phyloP scores from a whole-genome alignment of 495 filamentous ascomycete genomes.

The Ramalina peruviana region DNA sequence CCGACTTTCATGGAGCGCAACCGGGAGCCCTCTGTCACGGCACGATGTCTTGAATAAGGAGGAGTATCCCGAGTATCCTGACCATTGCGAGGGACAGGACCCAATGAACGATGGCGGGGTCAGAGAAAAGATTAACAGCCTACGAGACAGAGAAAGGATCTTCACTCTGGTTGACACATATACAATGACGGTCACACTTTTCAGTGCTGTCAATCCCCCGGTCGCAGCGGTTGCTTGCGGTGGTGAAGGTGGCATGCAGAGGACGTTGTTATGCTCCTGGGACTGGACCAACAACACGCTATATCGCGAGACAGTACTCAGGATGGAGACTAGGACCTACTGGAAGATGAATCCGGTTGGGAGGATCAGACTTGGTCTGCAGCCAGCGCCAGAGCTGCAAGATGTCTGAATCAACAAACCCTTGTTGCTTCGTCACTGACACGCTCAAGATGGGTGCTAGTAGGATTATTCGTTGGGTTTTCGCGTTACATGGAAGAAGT shows the following conservation, averaged over 20 bases:
- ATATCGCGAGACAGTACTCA: slow-evolving; percentile 24
- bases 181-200: slow-evolving; percentile 23
- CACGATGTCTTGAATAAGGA: neutral
- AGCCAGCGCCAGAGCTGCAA: too few species aligned
- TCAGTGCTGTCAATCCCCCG: slow-evolving; percentile 23
- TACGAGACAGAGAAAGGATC: neutral
- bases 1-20: slow-evolving; percentile 17
- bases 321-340: slow-evolving; percentile 18
- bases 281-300: slow-evolving; percentile 19
- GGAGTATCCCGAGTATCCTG: neutral
- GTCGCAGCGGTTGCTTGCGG: slow-evolving; percentile 20
- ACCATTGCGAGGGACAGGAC: slow-evolving; percentile 7
- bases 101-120: neutral
- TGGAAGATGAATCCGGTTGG: slow-evolving; percentile 14
- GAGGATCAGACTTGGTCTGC: slow-evolving; percentile 7
- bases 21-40: slow-evolving; percentile 15
- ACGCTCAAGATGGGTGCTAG: too few species aligned
- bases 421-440: too few species aligned
- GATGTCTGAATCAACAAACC: too few species aligned
- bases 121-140: neutral
- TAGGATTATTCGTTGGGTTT: too few species aligned
- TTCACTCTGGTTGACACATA: slow-evolving; percentile 28
- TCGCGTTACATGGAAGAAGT: too few species aligned
- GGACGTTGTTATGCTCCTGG: slow-evolving; percentile 25
- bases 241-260: slow-evolving; percentile 27